phyloP scores from a whole-genome alignment of 305 asterid species.

The Solanum hybrid region DNA sequence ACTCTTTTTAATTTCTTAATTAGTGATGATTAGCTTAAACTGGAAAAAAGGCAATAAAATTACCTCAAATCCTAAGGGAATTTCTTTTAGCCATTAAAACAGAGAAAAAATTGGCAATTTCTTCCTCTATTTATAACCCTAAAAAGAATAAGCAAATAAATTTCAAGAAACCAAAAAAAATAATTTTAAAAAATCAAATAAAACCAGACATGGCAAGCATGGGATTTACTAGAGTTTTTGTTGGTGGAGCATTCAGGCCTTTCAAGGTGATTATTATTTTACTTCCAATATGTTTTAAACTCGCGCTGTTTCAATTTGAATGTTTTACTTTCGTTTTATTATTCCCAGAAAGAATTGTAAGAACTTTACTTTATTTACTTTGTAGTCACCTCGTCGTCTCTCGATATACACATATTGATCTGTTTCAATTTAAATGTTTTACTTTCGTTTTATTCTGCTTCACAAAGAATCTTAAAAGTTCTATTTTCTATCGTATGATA shows the following conservation, averaged over 20 bases:
- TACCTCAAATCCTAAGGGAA: conserved; percentile 5
- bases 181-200: background rate
- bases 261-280: conserved; percentile 18
- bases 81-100: background rate
- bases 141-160: background rate
- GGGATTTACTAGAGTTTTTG: conserved; percentile 20
- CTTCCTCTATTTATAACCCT: conserved; percentile 9
- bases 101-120: background rate
- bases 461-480: background rate
- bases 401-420: background rate
- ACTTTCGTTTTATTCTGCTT: background rate
- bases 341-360: background rate
- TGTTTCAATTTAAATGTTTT: no score
- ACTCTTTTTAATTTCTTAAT: background rate
- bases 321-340: background rate
- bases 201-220: conserved; percentile 28
- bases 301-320: background rate
- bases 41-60: background rate
- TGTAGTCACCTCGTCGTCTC: background rate
- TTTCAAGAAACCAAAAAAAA: background rate
- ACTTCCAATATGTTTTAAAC: background rate
- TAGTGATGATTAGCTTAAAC: background rate
- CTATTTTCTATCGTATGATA: background rate
- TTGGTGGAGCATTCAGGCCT: conserved; percentile 15
- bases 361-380: background rate